These are phyloP conservation scores for Bryoglossum gracile DNA, from an alignment of 495 filamentous ascomycete genomes.

Conservation along the genomic window DNA sequence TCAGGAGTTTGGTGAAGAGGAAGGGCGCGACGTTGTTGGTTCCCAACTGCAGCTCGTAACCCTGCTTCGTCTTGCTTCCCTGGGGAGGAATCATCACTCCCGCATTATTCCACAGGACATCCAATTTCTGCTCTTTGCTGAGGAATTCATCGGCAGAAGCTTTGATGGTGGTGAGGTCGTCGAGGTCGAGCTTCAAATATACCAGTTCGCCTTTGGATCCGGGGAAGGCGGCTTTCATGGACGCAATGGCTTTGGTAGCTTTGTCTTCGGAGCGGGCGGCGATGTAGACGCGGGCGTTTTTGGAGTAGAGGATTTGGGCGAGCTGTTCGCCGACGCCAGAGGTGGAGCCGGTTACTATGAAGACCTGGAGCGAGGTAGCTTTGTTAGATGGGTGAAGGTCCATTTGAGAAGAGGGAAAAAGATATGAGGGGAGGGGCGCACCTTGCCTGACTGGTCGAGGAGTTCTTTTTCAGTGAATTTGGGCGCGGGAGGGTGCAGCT, in stretches of 20 bases:
- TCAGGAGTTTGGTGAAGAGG: slow-evolving; percentile 38
- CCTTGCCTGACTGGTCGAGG: slow-evolving; percentile 21
- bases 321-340: slow-evolving; percentile 59
- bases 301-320: slow-evolving; percentile 52
- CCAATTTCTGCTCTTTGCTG: slow-evolving; percentile 33
- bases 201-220: slow-evolving; percentile 28
- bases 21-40: slow-evolving; percentile 37
- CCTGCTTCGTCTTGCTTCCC: slow-evolving; percentile 23
- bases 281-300: slow-evolving; percentile 54
- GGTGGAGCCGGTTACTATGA: slow-evolving; percentile 21
- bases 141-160: slow-evolving; percentile 35
- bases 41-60: slow-evolving; percentile 35
- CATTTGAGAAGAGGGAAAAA: not conserved
- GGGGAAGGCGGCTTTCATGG: slow-evolving; percentile 31
- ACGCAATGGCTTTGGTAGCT: slow-evolving; percentile 42
- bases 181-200: slow-evolving; percentile 38
- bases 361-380: slow-evolving; percentile 9
- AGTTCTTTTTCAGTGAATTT: slow-evolving; percentile 20
- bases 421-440: not conserved
- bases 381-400: not conserved
- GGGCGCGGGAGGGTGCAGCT: slow-evolving; percentile 15
- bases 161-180: slow-evolving; percentile 44
- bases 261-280: slow-evolving; percentile 50
- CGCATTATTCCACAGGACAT: slow-evolving; percentile 53
- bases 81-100: slow-evolving; percentile 54